Evolutionary conservation across 371 early-diverging fungal genomes (phyloP).

Genomic region (Smittium culicis): DNA sequence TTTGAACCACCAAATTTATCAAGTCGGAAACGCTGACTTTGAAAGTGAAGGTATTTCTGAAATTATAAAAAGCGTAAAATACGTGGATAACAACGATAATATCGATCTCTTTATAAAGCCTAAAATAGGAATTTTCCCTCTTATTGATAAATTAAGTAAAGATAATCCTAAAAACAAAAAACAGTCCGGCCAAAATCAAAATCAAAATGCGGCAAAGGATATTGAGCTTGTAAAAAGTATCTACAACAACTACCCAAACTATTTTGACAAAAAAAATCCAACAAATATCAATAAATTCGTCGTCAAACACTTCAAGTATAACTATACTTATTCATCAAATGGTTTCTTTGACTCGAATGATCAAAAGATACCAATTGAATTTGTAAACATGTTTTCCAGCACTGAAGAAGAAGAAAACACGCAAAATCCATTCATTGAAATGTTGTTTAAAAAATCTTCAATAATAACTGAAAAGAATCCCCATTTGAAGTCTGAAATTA

Average conservation of each 20-base stretch:
- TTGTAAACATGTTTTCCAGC: conserved; percentile 50
- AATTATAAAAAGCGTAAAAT: conserved; percentile 36
- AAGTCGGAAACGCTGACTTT: conserved; percentile 37
- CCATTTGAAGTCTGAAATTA: conserved; percentile 52
- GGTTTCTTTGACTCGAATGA: conserved; percentile 56
- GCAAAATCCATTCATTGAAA: conserved; percentile 59
- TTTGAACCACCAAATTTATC: conserved; percentile 54
- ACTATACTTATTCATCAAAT: conserved; percentile 50
- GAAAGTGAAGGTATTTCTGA: conserved; percentile 36
- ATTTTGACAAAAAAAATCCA: not conserved
- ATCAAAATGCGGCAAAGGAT: not conserved
- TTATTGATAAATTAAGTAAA: conserved; percentile 45
- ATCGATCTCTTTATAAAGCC: conserved; percentile 42
- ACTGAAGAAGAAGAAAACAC: conserved; percentile 16
- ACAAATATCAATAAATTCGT: not conserved
- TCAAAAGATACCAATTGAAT: conserved; percentile 63
- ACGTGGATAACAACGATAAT: conserved; percentile 44
- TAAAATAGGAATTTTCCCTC: conserved; percentile 43
- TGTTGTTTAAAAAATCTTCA: conserved; percentile 60
- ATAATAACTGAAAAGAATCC: conserved; percentile 74
- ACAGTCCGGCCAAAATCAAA: conserved; percentile 30
- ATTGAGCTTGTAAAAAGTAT: not conserved
- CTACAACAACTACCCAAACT: not conserved
- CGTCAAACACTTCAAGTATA: conserved; percentile 56
- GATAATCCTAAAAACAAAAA: conserved; percentile 12